Base-by-base conservation (phyloP, 371 early-diverging fungal genomes). In the Mucor velutinosus region DNA sequence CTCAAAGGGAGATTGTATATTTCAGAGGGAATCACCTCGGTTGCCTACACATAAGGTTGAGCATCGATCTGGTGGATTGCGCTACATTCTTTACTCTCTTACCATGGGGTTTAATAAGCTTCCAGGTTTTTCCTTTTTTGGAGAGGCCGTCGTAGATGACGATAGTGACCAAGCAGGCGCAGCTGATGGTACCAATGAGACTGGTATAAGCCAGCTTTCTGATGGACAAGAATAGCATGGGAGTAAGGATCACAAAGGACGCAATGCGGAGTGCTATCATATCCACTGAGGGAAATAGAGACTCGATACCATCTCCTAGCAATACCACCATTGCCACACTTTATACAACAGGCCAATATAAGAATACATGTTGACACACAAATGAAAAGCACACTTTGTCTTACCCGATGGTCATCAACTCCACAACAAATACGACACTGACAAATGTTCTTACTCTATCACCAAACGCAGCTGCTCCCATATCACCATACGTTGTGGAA, bases 391-490 rank as follows among this genome's bases (percentile, higher is more conserved):
- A 12, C 63, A 6, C 11, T 15, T 33, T 33, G 49, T 23, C 27
- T 32, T 61, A 78, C 65, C 84, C 80, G 27, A 89, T 86, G 1
- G 89, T 84, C 25, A 88, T 70, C 27, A 93, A 76, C 72, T 93
- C 92, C n/a, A 86, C 62, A 47, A 84, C 67, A 71, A 90, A 90
- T 19, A 93, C 43, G 7, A 74, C 29, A 7, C 76, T 72, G 19
- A 87, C 79, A 23, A 76, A 47, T 30, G 61, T 65, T 59, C 89
- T 76, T 1, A 86, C 89, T 4, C 70, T 56, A 7, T 74, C 71
- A 7, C 90, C 90, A 78, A 88, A 92, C 0, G 90, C 90, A 39
- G 75, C 66, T 21, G 86, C 80, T 15, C 88, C 92, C 65, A 89
- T 81, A 70, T 92, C 92, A 14, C 87, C 84, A 73, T 88, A 90